phyloP scores from a whole-genome alignment of 495 filamentous ascomycete species.

The Annulohypoxylon bovei region DNA sequence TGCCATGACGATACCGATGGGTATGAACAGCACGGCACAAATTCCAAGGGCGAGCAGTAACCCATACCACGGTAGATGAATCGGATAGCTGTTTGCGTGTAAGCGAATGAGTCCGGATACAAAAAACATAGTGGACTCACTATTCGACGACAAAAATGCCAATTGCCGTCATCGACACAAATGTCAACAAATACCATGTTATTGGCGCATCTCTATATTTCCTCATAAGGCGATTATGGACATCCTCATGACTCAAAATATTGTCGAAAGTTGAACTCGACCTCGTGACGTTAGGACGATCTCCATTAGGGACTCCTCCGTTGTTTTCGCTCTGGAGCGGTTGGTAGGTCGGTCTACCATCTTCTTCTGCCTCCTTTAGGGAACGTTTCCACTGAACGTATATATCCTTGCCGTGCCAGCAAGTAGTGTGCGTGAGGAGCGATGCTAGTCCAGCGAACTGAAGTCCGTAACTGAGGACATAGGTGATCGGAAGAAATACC shows the following conservation, averaged over 20 bases:
- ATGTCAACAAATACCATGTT: slow-evolving; percentile 78
- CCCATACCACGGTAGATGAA: slow-evolving; percentile 81
- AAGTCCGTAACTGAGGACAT: slow-evolving; percentile 79
- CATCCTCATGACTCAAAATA: slow-evolving; percentile 72
- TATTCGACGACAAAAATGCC: slow-evolving; percentile 87
- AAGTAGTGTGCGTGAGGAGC: slow-evolving; percentile 73
- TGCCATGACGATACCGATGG: slow-evolving; percentile 86
- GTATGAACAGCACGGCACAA: slow-evolving; percentile 76
- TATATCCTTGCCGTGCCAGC: slow-evolving; percentile 82
- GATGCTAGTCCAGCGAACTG: slow-evolving; percentile 83
- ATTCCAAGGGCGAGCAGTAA: slow-evolving; percentile 78
- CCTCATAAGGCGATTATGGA: slow-evolving; percentile 81
- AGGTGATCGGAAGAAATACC: slow-evolving; percentile 85
- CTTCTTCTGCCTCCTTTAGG: slow-evolving; percentile 56
- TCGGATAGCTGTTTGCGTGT: slow-evolving; percentile 66
- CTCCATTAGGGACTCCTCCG: slow-evolving; percentile 25
- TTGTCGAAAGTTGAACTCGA: slow-evolving; percentile 61
- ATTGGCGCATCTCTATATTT: slow-evolving; percentile 78
- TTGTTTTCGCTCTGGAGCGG: slow-evolving; percentile 48
- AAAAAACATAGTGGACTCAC: slow-evolving; percentile 51
- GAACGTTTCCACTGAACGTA: slow-evolving; percentile 71
- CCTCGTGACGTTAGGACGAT: slow-evolving; percentile 34
- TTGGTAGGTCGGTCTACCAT: slow-evolving; percentile 56
- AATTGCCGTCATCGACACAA: slow-evolving; percentile 73
- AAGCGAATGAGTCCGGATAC: slow-evolving; percentile 3